Evolutionary conservation across 768 basidiomycete genomes (phyloP), one percentile per base, ranked within the genome.

Genomic region (Pisolithus marmoratus): DNA sequence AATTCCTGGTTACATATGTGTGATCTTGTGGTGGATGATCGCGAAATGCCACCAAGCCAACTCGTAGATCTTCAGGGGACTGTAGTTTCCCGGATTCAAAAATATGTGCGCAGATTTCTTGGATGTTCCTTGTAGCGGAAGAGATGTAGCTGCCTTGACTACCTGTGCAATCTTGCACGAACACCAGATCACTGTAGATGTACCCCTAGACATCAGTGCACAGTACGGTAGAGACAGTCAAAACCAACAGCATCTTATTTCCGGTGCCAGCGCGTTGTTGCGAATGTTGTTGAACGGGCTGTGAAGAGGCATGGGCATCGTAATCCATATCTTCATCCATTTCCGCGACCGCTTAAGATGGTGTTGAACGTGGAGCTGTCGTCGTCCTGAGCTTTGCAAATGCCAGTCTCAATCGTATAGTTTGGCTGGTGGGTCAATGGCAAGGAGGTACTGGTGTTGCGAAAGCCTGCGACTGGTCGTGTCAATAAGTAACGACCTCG

Each of bases 1-100:
- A 92, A 66, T 89, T 94, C 75, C 88, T 92, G 62, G 85, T 86
- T 56, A 98, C 74, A 66, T 94, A 98, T 50, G 93, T 94, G 62
- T 90, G 91, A 65, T 98, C 94, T 72, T 98, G 94, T 15, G 94
- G 94, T 23, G 94, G 94, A 64, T 98, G 92, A 72, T 98, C 94
- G 55, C 95, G 83, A 72, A 94, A 98, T 38, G 93, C 94, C 58
- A 98, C 80, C 53, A 98, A 79, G 53, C 94, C 96, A 38, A 98
- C 84, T 56, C 92, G 83, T 20, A 95, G 80, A 68, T 96, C 94
- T 62, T 95, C 93, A 42, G 75, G 80, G 50, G 80, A 74, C 64
- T 88, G 85, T n/a, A 98, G 81, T 62, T 87, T 89, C 38, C 94
- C 94, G 22, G 92, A 94, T 71, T 94, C 87, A 71, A 90, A 90